phyloP scores from a whole-genome alignment of 1,284 basidiomycete species.

The Golubevia pallescens region DNA sequence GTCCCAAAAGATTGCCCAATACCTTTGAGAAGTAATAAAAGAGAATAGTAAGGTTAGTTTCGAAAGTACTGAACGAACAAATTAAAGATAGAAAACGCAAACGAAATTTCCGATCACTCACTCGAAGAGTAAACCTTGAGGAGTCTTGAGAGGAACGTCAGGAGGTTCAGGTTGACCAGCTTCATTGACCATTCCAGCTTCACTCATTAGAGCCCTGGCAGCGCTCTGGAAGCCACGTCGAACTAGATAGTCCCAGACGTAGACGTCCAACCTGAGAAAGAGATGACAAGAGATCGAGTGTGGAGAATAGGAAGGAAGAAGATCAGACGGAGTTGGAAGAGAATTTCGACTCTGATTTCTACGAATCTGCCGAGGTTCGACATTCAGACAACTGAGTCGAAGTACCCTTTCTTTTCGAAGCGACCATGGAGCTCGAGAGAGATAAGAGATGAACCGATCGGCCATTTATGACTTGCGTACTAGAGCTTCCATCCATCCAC shows the following conservation, averaged over 20 bases:
- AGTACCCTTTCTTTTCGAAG: background rate
- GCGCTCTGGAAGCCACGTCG: constrained; percentile 44
- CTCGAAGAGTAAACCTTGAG: constrained; percentile 56
- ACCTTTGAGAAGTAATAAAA: constrained; percentile 11
- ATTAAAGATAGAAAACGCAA: background rate
- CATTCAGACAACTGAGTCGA: too few species aligned
- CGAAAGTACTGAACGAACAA: background rate
- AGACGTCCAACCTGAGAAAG: constrained; percentile 46
- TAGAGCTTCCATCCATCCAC: too few species aligned
- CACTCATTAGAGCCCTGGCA: constrained; percentile 47
- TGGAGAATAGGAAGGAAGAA: background rate
- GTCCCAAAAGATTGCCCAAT: constrained; percentile 64
- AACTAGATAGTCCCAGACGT: constrained; percentile 62
- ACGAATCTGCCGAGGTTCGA: too few species aligned
- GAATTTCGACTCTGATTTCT: too few species aligned
- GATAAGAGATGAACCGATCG: too few species aligned
- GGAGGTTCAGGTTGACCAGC: constrained; percentile 30
- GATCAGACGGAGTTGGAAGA: too few species aligned
- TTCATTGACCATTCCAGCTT: constrained; percentile 29
- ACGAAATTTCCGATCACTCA: constrained; percentile 12
- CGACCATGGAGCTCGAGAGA: background rate
- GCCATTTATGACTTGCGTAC: too few species aligned
- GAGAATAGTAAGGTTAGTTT: background rate
- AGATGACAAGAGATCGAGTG: too few species aligned
- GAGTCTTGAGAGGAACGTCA: constrained; percentile 50